These are phyloP conservation scores for Dimargaris verticillata DNA, from an alignment of 192 early-diverging fungal genomes.

Conservation along the genomic window DNA sequence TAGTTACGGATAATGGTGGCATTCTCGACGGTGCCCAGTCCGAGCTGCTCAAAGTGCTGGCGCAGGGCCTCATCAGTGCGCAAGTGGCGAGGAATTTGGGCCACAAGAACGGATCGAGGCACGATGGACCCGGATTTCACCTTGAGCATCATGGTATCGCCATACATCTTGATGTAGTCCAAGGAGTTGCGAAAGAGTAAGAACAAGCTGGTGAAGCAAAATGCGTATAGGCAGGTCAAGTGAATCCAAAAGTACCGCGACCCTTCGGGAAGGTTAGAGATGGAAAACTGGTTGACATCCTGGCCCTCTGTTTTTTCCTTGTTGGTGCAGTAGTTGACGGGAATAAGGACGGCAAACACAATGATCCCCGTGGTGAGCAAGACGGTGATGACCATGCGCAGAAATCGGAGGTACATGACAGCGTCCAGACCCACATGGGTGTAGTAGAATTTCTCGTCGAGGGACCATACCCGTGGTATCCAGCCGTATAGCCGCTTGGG, in stretches of 20 bases:
- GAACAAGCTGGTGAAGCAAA: slow-evolving; percentile 33
- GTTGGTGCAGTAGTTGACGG: slow-evolving; percentile 28
- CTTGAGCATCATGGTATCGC: slow-evolving; percentile 18
- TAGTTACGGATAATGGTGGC: slow-evolving; percentile 33
- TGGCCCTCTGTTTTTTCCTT: not conserved
- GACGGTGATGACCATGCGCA: slow-evolving; percentile 38
- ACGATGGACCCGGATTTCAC: slow-evolving; percentile 22
- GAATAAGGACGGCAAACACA: slow-evolving; percentile 27
- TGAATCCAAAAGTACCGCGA: slow-evolving; percentile 33
- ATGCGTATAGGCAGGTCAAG: slow-evolving; percentile 26
- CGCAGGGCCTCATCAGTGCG: slow-evolving; percentile 30
- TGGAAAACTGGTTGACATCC: slow-evolving; percentile 19
- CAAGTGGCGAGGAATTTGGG: slow-evolving; percentile 28
- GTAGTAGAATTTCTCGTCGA: slow-evolving; percentile 34
- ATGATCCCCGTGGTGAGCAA: slow-evolving; percentile 23
- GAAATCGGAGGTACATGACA: slow-evolving; percentile 42
- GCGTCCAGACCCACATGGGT: slow-evolving; percentile 39
- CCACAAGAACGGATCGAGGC: slow-evolving; percentile 34
- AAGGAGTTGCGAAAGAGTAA: slow-evolving; percentile 36
- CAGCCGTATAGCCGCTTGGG: slow-evolving; percentile 30
- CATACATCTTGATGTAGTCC: slow-evolving; percentile 33
- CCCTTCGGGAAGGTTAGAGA: slow-evolving; percentile 25
- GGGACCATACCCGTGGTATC: slow-evolving; percentile 23
- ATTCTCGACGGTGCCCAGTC: slow-evolving; percentile 34
- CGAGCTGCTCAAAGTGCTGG: slow-evolving; percentile 33